Percentiles rank a stretch among this genome's conserved stretches.
Evolutionary conservation across 352 stramenopile genomes (phyloP).

Genomic region (Phytophthora sojae): DNA sequence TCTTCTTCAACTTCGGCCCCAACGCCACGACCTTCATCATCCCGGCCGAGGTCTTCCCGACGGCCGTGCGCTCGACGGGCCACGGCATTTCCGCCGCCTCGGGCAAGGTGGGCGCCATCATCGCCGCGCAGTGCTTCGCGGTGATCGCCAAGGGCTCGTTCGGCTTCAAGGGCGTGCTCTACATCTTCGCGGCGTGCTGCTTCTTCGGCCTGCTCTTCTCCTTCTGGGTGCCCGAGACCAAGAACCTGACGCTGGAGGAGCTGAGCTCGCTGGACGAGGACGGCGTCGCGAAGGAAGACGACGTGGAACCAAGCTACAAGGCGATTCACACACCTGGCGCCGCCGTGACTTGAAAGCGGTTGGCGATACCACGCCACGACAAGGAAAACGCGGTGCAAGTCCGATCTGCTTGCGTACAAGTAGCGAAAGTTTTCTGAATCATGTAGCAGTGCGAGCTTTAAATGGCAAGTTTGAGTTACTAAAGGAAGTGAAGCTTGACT

Average conservation of each 20-base stretch:
- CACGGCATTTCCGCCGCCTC: conserved; percentile 84
- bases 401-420: background rate
- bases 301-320: conserved; percentile 25
- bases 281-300: conserved; percentile 9
- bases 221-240: conserved; percentile 64
- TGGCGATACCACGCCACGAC: background rate
- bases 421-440: no score
- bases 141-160: conserved; percentile 51
- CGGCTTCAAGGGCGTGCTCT: conserved; percentile 55
- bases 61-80: conserved; percentile 78
- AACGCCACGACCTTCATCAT: conserved; percentile 90
- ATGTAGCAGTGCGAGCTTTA: no score
- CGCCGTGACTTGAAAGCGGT: background rate
- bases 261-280: conserved; percentile 31
- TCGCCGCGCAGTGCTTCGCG: conserved; percentile 55
- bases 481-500: no score
- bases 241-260: conserved; percentile 60
- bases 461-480: no score
- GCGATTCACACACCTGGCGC: conserved; percentile 14
- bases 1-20: conserved; percentile 77
- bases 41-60: conserved; percentile 85
- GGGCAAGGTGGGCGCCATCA: conserved; percentile 78
- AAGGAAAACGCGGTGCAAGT: background rate
- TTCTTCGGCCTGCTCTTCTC: conserved; percentile 58
- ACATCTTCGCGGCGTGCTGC: conserved; percentile 57